These are phyloP conservation scores for Raffaelea ambrosiae DNA, from an alignment of 2,329 filamentous ascomycete genomes.

Conservation along the genomic window DNA sequence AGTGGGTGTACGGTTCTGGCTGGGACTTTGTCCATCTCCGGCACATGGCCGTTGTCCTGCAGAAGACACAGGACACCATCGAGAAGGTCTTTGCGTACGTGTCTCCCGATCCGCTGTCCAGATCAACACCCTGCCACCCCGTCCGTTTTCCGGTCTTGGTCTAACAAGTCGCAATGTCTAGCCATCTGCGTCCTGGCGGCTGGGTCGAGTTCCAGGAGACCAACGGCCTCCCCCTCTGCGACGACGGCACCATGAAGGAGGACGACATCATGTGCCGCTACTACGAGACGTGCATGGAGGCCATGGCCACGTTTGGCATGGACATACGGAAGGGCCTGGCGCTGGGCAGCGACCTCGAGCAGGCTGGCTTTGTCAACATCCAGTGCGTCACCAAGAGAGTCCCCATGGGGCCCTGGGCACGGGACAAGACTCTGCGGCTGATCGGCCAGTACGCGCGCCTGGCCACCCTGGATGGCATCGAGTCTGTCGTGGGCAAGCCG, in stretches of 20 bases:
- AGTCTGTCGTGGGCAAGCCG: conserved; percentile 7
- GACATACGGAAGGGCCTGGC: conserved; percentile 20
- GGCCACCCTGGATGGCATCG: conserved; percentile 5
- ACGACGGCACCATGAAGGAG: conserved; percentile 31
- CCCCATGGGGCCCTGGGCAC: conserved; percentile 35
- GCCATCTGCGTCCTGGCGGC: conserved; percentile 31
- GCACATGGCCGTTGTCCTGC: conserved; percentile 28
- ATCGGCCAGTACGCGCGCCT: conserved; percentile 25
- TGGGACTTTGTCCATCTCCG: conserved; percentile 49
- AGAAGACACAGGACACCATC: conserved; percentile 23
- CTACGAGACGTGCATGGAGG: conserved; percentile 16
- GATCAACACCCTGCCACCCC: too few species aligned
- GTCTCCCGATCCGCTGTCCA: too few species aligned
- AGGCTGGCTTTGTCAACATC: conserved; percentile 33
- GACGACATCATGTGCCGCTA: conserved; percentile 27
- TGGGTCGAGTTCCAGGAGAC: conserved; percentile 43
- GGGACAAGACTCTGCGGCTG: conserved; percentile 27
- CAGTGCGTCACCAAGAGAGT: conserved; percentile 28
- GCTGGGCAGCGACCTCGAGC: conserved; percentile 23
- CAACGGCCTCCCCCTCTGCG: conserved; percentile 28
- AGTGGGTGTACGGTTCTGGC: conserved; percentile 42
- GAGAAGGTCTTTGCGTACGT: conserved; percentile 4
- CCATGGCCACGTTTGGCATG: conserved; percentile 25
- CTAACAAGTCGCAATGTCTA: too few species aligned
- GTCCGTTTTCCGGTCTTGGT: too few species aligned